phyloP scores from a whole-genome alignment of 2,329 filamentous ascomycete species.

The Ophiostoma tasmaniense region DNA sequence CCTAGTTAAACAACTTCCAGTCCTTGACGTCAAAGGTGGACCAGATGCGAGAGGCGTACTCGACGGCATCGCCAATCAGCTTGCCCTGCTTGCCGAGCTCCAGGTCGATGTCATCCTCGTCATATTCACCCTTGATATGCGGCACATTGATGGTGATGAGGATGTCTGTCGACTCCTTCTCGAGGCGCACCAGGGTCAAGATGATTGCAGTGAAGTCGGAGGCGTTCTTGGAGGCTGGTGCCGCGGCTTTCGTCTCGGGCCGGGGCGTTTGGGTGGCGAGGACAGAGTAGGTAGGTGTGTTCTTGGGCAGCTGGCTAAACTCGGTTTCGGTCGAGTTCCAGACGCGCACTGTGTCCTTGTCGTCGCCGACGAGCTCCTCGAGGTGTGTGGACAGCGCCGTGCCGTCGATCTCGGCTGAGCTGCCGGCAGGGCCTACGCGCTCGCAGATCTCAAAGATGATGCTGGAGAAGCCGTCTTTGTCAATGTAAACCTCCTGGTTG shows the following conservation, averaged over 20 bases:
- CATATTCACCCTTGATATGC: conserved; percentile 66
- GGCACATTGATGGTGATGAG: conserved; percentile 84
- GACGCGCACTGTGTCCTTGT: conserved; percentile 55
- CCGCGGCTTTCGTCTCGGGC: conserved; percentile 23
- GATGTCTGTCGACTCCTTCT: conserved; percentile 68
- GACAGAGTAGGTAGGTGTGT: conserved; percentile 57
- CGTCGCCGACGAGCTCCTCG: conserved; percentile 58
- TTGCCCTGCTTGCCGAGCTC: conserved; percentile 57
- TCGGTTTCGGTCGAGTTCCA: conserved; percentile 56
- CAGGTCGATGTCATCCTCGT: conserved; percentile 62
- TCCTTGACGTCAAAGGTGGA: conserved; percentile 69
- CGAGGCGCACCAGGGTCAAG: conserved; percentile 68
- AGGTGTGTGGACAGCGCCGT: conserved; percentile 61
- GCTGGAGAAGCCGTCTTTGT: conserved; percentile 71
- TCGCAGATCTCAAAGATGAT: conserved; percentile 89
- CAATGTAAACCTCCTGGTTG: conserved; percentile 89
- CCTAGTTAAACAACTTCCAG: conserved; percentile 61
- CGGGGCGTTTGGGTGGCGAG: conserved; percentile 55
- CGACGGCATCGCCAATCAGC: conserved; percentile 59
- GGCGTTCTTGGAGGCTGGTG: conserved; percentile 30
- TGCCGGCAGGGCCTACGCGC: conserved; percentile 53
- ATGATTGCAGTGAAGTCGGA: conserved; percentile 66
- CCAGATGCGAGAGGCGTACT: conserved; percentile 60
- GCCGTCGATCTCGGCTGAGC: conserved; percentile 54
- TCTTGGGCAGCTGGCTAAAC: conserved; percentile 39